Conservation (phyloP, 2,329 filamentous ascomycete genomes). For the Aspergillus aculeatinus region DNA sequence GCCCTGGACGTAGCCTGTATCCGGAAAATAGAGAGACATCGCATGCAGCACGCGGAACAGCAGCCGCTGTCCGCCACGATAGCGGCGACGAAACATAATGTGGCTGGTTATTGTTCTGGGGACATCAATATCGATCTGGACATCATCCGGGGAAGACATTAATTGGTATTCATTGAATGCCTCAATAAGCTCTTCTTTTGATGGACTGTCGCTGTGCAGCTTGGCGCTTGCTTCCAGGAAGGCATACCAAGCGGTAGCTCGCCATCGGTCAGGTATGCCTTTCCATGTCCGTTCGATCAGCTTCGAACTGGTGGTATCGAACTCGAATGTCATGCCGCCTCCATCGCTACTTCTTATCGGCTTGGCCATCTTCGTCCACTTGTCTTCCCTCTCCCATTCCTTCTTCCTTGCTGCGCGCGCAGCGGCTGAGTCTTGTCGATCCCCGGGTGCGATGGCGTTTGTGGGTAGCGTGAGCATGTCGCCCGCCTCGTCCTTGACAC, state of each 20-base stretch:
- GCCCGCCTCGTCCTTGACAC: conserved; percentile 58
- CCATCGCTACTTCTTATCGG: conserved; percentile 49
- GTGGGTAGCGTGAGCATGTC: conserved; percentile 65
- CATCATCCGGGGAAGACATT: conserved; percentile 78
- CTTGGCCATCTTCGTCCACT: conserved; percentile 67
- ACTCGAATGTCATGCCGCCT: conserved; percentile 69
- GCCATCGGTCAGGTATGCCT: conserved; percentile 94
- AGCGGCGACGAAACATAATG: conserved; percentile 93
- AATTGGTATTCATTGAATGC: conserved; percentile 72
- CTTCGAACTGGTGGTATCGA: conserved; percentile 79
- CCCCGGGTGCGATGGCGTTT: conserved; percentile 48
- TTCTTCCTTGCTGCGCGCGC: conserved; percentile 55
- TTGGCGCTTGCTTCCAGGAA: conserved; percentile 79
- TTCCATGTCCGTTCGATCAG: conserved; percentile 94
- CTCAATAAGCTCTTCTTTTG: conserved; percentile 69
- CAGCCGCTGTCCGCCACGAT: conserved; percentile 86
- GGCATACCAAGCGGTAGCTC: conserved; percentile 88
- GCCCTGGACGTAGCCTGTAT: conserved; percentile 93
- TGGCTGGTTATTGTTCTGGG: conserved; percentile 91
- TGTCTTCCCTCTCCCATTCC: conserved; percentile 62
- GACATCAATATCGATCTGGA: conserved; percentile 96
- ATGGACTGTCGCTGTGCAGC: conserved; percentile 58
- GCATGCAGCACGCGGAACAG: conserved; percentile 91
- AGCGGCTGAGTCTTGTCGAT: conserved; percentile 49
- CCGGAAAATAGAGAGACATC: conserved; percentile 84